Base-by-base conservation (phyloP, 1,284 basidiomycete species). In the Schizopora paradoxa region DNA sequence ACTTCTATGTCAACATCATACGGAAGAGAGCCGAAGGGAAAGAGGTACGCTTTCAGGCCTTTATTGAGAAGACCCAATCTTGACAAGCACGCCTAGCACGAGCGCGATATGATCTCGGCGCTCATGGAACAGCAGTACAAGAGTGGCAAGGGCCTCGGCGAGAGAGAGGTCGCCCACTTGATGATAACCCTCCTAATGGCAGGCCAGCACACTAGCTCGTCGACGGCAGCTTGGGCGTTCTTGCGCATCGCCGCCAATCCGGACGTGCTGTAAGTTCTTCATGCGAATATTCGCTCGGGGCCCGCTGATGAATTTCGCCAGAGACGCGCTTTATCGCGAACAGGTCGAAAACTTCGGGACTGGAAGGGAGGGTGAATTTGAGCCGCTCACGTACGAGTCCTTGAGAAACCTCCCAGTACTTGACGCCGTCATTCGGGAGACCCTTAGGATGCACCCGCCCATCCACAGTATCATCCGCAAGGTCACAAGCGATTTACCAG, bases 131-230 rank as follows among this genome's bases (percentile, higher is more conserved):
- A 94, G 61, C 77, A 72, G 43, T 99, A 99, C 70, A 89, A 90
- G 58, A 77, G 84, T 59, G 95, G 95, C 39, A 73, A 77, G 33
- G 61, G 73, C 1, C 75, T 99, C 26, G 77, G 75, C 41, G 91
- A 98, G 61, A 82, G 88, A 54, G 93, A 98, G 65, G 87, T 99
- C 51, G 92, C 96, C 0, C 95, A 97, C 61, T 93, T 98, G 61
- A 84, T 98, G 86, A 94, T 93, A 56, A 91, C 91, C 19, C 75
- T 94, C 37, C 79, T 95, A 53, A 94, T 95, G 92, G 95, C 95
- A 27, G 95, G 95, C 21, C 96, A 99, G 68, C 96, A 99, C 69
- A 99, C 96, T 0, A 91, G 86, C 56, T 93, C 92, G 16, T 87
- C 95, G 1, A 90, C 91, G 7, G 82, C 82, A 16, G 84, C 91